These are phyloP conservation scores for Maudiozyma humilis DNA, from an alignment of 1,139 yeast genomes.

Conservation along the genomic window DNA sequence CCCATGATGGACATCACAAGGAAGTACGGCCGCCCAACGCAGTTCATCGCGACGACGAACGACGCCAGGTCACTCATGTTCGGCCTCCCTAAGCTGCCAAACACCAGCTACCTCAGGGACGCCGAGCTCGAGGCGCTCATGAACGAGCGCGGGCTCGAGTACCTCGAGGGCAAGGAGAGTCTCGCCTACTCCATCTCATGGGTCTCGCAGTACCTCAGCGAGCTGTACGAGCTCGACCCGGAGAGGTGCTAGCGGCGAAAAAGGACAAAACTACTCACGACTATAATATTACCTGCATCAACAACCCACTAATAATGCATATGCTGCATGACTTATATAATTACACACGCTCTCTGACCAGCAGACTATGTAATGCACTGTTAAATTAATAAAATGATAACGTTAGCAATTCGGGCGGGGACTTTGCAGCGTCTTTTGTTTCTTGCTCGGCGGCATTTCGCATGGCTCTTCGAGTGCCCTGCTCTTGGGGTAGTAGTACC, in stretches of 20 bases:
- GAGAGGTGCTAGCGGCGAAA: neutral
- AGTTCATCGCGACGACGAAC: conserved; percentile 19
- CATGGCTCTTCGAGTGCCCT: no score
- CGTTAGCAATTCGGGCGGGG: no score
- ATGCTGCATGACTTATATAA: neutral
- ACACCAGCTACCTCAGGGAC: conserved; percentile 15
- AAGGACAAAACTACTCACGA: neutral
- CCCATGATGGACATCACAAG: conserved; percentile 26
- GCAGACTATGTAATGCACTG: no score
- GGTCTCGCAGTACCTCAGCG: conserved; percentile 7
- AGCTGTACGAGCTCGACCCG: neutral
- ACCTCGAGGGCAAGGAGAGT: conserved; percentile 4
- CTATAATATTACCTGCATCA: no score
- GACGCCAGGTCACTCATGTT: conserved; percentile 25
- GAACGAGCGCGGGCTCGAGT: neutral
- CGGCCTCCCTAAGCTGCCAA: conserved; percentile 27
- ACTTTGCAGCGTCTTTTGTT: no score
- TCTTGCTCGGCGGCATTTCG: no score
- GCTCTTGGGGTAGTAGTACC: no score
- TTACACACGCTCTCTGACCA: no score
- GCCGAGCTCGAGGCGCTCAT: conserved; percentile 6
- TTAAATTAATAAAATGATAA: no score
- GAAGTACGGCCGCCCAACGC: conserved; percentile 27
- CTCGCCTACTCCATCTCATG: conserved; percentile 9
- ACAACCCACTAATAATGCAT: neutral